These are phyloP conservation scores for Fusarium poae DNA, from an alignment of 2,329 filamentous ascomycete species.

Conservation along the genomic window DNA sequence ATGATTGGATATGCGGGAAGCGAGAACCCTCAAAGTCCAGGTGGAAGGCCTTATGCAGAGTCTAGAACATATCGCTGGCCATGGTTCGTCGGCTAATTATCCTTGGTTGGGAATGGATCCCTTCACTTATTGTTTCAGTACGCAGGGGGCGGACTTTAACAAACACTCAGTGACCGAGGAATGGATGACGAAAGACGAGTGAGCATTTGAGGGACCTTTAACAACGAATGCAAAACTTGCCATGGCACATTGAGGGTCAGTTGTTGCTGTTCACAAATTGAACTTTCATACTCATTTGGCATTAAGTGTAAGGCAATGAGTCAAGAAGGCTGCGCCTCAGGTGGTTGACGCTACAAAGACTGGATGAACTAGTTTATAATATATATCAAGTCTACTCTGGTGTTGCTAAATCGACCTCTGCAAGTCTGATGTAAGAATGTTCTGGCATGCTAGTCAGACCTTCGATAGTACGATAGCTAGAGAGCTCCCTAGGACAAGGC, in stretches of 20 bases:
- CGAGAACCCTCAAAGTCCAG: not conserved
- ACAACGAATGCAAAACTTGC: not conserved
- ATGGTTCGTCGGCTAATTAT: not conserved
- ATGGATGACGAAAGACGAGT: not conserved
- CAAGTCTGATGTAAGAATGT: not conserved
- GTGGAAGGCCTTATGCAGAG: not conserved
- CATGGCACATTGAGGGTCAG: not conserved
- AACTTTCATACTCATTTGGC: too few relatives aligned
- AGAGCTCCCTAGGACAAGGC: not conserved
- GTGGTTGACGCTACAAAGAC: too few relatives aligned
- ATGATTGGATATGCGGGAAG: not conserved
- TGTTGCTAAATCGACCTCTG: not conserved
- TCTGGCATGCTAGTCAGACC: not conserved
- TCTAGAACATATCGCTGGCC: not conserved
- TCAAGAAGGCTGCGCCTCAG: too few relatives aligned
- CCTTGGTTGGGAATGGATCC: not conserved
- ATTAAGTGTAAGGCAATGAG: fast-evolving
- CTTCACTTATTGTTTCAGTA: not conserved
- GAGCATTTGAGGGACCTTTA: not conserved
- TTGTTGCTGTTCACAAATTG: too few relatives aligned
- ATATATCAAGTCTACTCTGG: not conserved
- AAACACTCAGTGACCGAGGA: not conserved
- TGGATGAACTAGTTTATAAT: not conserved
- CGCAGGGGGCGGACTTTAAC: not conserved
- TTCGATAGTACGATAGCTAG: not conserved